Conservation (phyloP, 345 rosid genomes). For the Bretschneidera sinensis region DNA sequence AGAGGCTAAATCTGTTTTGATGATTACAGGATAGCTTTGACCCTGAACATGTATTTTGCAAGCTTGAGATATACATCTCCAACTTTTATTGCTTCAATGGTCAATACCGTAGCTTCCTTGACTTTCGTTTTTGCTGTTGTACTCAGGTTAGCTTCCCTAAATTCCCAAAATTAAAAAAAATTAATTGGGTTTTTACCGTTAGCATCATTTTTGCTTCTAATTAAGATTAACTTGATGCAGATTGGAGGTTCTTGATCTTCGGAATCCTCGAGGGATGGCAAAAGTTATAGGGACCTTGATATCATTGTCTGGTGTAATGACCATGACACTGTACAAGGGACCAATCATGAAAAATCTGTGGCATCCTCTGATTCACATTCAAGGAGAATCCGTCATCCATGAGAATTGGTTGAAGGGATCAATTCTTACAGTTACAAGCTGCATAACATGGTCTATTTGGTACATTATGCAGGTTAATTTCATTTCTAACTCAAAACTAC, state of each 20-base stretch:
- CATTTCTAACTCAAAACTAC: too few relatives aligned
- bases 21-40: constrained; percentile 47
- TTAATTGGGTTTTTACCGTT: too few relatives aligned
- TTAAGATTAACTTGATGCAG: constrained; percentile 20
- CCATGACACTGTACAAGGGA: constrained; percentile 57
- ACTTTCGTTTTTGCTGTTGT: constrained; percentile 43
- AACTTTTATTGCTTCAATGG: constrained; percentile 39
- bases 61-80: constrained; percentile 56
- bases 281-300: constrained; percentile 48
- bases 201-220: not conserved
- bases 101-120: constrained; percentile 45
- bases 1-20: not conserved
- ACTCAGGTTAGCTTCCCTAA: constrained; percentile 30
- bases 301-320: constrained; percentile 50
- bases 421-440: constrained; percentile 48
- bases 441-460: constrained; percentile 45
- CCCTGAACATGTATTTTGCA: constrained; percentile 52
- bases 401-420: constrained; percentile 64
- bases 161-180: too few relatives aligned
- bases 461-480: constrained; percentile 75
- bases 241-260: constrained; percentile 49
- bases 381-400: constrained; percentile 21
- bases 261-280: constrained; percentile 46
- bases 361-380: constrained; percentile 38
- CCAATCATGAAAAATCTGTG: constrained; percentile 32